Conservation (phyloP, 1,139 yeast genomes). For the Zygosaccharomyces sapae region DNA sequence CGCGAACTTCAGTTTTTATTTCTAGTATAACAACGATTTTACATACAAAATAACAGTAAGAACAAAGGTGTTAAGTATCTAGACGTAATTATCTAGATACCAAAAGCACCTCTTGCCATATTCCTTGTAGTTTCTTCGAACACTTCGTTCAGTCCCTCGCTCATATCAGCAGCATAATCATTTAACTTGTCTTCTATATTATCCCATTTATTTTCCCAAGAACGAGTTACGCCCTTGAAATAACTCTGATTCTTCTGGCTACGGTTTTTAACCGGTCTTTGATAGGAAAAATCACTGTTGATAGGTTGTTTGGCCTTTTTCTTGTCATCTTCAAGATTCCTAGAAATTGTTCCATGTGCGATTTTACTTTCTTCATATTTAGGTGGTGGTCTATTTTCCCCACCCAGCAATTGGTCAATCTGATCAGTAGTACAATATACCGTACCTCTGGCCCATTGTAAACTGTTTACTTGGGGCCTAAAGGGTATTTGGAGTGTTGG, state of each 20-base stretch:
- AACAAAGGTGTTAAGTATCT: background rate
- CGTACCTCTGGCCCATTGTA: constrained; percentile 85
- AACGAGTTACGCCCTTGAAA: constrained; percentile 42
- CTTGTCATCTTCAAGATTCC: constrained; percentile 24
- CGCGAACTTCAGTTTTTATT: background rate
- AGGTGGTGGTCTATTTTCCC: constrained; percentile 53
- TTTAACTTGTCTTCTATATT: constrained; percentile 52
- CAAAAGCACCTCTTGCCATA: constrained; percentile 52
- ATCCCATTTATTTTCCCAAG: constrained; percentile 52
- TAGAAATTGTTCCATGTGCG: constrained; percentile 53
- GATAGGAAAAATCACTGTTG: constrained; percentile 40
- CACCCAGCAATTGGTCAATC: constrained; percentile 54
- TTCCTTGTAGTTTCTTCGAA: constrained; percentile 49
- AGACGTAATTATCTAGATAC: constrained; percentile 37
- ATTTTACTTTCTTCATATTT: constrained; percentile 53
- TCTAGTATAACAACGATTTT: background rate
- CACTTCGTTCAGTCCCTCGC: constrained; percentile 52
- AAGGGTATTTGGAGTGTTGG: constrained; percentile 62
- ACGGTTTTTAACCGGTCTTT: constrained; percentile 47
- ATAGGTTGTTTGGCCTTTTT: constrained; percentile 3
- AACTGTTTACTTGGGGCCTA: constrained; percentile 73
- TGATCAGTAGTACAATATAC: constrained; percentile 57
- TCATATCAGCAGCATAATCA: constrained; percentile 54
- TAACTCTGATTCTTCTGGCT: constrained; percentile 38
- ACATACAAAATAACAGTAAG: background rate